A percentile compares a stretch with the other conserved stretches of the same genome.
These are phyloP conservation scores for Thelonectria olida DNA, from an alignment of 2,329 filamentous ascomycete species.

Conservation along the genomic window DNA sequence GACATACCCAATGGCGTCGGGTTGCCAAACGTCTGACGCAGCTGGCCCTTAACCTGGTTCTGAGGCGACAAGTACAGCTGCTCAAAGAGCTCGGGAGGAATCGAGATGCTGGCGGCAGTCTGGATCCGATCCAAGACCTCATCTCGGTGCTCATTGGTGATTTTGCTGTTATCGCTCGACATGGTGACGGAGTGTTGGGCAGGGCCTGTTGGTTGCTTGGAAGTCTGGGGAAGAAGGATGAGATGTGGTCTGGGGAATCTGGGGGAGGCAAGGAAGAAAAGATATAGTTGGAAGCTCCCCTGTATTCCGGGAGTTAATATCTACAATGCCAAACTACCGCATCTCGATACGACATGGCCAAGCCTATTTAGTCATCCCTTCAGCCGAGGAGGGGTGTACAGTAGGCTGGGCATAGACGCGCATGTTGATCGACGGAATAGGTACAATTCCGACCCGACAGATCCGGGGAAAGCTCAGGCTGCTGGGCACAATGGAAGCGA, in stretches of 20 bases:
- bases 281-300: conserved; percentile 15
- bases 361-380: conserved; percentile 6
- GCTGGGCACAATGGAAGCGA: neutral
- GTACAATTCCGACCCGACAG: neutral
- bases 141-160: conserved; percentile 25
- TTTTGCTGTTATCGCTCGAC: conserved; percentile 18
- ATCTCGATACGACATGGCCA: conserved; percentile 1
- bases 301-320: neutral
- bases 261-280: conserved; percentile 6
- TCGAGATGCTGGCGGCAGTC: conserved; percentile 53
- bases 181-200: neutral
- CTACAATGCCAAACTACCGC: neutral
- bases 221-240: neutral
- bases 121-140: conserved; percentile 35
- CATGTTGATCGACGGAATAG: neutral
- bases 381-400: conserved; percentile 7
- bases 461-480: neutral
- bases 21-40: conserved; percentile 61
- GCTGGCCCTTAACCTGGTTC: conserved; percentile 54
- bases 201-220: neutral
- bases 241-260: neutral
- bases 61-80: conserved; percentile 62
- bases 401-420: neutral
- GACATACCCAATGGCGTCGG: conserved; percentile 56
- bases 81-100: conserved; percentile 62